phyloP scores from a whole-genome alignment of 2,329 filamentous ascomycete genomes.

The Neonectria faginata region DNA sequence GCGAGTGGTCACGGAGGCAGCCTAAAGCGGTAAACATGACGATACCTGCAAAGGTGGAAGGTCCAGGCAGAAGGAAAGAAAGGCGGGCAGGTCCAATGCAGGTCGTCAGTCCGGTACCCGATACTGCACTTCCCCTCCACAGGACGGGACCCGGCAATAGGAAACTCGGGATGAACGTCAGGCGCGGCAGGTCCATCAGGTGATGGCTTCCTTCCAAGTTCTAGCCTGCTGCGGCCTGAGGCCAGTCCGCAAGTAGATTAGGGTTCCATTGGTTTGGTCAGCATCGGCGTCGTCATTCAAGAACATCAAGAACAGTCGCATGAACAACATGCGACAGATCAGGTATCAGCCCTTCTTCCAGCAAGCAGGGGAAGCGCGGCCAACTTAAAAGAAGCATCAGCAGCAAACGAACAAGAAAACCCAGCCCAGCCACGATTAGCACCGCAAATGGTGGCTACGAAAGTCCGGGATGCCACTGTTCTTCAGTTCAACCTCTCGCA shows the following conservation, averaged over 20 bases:
- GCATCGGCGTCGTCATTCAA: slow-evolving; percentile 6
- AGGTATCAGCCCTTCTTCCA: slow-evolving; percentile 9
- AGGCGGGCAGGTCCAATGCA: neutral
- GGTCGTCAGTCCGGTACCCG: no score
- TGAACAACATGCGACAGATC: slow-evolving; percentile 14
- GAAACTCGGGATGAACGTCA: neutral
- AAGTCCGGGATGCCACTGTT: neutral
- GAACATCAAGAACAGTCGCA: neutral
- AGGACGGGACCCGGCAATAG: neutral
- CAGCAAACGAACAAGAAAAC: slow-evolving; percentile 15
- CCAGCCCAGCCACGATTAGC: neutral
- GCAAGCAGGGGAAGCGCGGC: slow-evolving; percentile 16
- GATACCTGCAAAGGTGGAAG: neutral
- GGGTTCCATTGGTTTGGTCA: no score
- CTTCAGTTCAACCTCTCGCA: neutral
- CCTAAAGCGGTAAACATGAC: neutral
- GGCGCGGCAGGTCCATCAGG: neutral
- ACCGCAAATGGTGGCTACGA: neutral
- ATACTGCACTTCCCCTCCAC: neutral
- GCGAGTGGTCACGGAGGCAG: neutral
- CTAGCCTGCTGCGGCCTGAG: slow-evolving; percentile 10
- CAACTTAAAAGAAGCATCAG: slow-evolving; percentile 10
- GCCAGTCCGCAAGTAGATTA: slow-evolving; percentile 9
- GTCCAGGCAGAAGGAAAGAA: neutral
- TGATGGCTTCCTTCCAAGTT: slow-evolving; percentile 9